A percentile compares a stretch with the other conserved stretches of the same genome.
These are phyloP conservation scores for Neophaeococcomyces aloes DNA, from an alignment of 2,329 filamentous ascomycete genomes.

Conservation along the genomic window DNA sequence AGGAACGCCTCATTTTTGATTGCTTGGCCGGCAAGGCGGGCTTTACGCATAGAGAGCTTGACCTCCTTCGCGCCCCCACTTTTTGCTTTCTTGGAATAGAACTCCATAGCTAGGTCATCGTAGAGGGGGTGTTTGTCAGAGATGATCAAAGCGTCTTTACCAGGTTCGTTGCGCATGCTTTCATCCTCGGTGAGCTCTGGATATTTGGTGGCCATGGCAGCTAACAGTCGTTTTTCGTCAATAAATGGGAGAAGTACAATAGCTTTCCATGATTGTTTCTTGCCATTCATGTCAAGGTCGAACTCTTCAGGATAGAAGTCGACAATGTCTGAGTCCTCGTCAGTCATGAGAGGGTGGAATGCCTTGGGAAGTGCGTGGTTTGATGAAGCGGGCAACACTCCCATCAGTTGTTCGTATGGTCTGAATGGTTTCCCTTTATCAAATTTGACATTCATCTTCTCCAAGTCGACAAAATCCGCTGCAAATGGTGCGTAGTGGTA, in stretches of 20 bases:
- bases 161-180: conserved; percentile 63
- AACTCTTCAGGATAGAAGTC: conserved; percentile 98
- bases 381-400: conserved; percentile 85
- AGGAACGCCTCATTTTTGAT: conserved; percentile 76
- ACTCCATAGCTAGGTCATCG: conserved; percentile 68
- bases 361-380: conserved; percentile 79
- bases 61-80: conserved; percentile 47
- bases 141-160: conserved; percentile 71
- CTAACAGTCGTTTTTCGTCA: conserved; percentile 74
- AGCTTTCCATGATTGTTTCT: conserved; percentile 98
- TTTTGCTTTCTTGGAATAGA: conserved; percentile 79
- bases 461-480: conserved; percentile 79
- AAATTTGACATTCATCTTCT: conserved; percentile 68
- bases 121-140: conserved; percentile 80
- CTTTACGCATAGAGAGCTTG: conserved; percentile 63
- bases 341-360: conserved; percentile 84
- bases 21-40: conserved; percentile 66
- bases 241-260: conserved; percentile 92
- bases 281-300: conserved; percentile 85
- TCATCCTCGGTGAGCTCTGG: conserved; percentile 69
- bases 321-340: conserved; percentile 80
- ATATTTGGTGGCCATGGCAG: conserved; percentile 74
- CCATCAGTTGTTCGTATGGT: conserved; percentile 97
- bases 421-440: conserved; percentile 74
- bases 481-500: conserved; percentile 98